A percentile compares a stretch with the other conserved stretches of the same genome.
These are phyloP conservation scores for Sordariomycetes sp. DNA, from an alignment of 2,329 filamentous ascomycete species.

Conservation along the genomic window DNA sequence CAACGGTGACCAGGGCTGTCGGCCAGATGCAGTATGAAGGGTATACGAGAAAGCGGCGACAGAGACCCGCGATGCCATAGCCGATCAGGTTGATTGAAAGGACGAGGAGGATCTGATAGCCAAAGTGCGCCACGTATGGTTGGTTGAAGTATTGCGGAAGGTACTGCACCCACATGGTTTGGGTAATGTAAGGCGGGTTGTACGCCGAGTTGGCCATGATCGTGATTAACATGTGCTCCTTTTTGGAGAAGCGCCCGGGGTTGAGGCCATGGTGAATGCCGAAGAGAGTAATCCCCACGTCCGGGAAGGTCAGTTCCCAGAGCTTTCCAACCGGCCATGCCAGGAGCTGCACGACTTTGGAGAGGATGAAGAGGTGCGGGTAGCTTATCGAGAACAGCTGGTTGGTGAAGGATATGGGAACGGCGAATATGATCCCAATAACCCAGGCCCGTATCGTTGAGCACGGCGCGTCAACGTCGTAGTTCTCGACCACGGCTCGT, in stretches of 20 bases:
- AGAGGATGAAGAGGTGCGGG: slow-evolving; percentile 35
- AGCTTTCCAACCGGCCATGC: slow-evolving; percentile 37
- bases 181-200: slow-evolving; percentile 34
- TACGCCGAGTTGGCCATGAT: slow-evolving; percentile 43
- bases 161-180: slow-evolving; percentile 38
- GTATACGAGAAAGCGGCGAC: slow-evolving; percentile 38
- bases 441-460: slow-evolving; percentile 41
- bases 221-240: slow-evolving; percentile 46
- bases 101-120: slow-evolving; percentile 38
- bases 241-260: slow-evolving; percentile 40
- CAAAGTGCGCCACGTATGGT: slow-evolving; percentile 31
- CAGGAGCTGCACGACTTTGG: slow-evolving; percentile 43
- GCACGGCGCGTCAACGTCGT: slow-evolving; percentile 34
- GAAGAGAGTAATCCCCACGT: slow-evolving; percentile 28
- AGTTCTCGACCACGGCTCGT: slow-evolving; percentile 41
- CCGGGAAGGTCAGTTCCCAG: slow-evolving; percentile 32
- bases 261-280: slow-evolving; percentile 41
- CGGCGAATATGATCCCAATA: slow-evolving; percentile 35
- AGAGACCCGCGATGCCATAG: slow-evolving; percentile 41
- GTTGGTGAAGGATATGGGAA: slow-evolving; percentile 35
- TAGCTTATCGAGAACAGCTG: slow-evolving; percentile 44
- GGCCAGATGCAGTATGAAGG: slow-evolving; percentile 45
- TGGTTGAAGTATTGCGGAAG: slow-evolving; percentile 40
- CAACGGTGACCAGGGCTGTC: slow-evolving; percentile 35
- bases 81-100: slow-evolving; percentile 44